Evolutionary conservation across 176 grass and related monocot genomes (phyloP), one percentile per base, ranked within the genome.

Genomic region (Avena atlantica): DNA sequence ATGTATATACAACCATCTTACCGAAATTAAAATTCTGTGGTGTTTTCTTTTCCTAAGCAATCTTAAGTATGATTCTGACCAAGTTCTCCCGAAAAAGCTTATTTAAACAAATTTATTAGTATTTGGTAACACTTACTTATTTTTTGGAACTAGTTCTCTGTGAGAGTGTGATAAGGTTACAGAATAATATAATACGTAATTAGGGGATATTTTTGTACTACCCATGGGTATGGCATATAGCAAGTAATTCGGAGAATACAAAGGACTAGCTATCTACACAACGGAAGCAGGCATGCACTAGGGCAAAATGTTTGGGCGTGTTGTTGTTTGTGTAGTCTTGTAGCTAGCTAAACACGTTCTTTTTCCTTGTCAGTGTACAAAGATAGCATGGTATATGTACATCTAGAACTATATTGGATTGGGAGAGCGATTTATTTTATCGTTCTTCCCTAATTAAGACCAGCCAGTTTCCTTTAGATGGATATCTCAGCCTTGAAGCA

Each of bases 391-490:
- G 66, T 71, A 40, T 70, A 42, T 20, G 11, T 70, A 70, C 16
- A 71, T 66, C 42, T 74, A 80, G 76, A 82, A 85, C 76, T 65
- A 42, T 15, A 71, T 61, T 73, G 55, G 4, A 23, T 47, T 76
- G 31, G 14, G 36, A 61, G 78, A 78, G 44, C 0, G 3, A 40
- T 69, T 23, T 0, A 10, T 7, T 58, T 63, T 49, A 37, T 74
- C 8, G 24, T 5, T 67, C 37, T 57, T 31, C 59, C 12, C 6
- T 17, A 74, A 49, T 8, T 24, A 75, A 59, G 23, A 5, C 53
- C 53, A 57, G 72, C 76, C 3, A 13, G 47, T 83, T 83, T 83
- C 15, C 80, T 78, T 67, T 16, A 69, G 23, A 84, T 78, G 36
- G 69, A 88, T 65, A 52, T 34, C 52, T 73, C 55, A 82, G 29